These are phyloP conservation scores for Rosa persica DNA, from an alignment of 306 rosid species.

Conservation along the genomic window DNA sequence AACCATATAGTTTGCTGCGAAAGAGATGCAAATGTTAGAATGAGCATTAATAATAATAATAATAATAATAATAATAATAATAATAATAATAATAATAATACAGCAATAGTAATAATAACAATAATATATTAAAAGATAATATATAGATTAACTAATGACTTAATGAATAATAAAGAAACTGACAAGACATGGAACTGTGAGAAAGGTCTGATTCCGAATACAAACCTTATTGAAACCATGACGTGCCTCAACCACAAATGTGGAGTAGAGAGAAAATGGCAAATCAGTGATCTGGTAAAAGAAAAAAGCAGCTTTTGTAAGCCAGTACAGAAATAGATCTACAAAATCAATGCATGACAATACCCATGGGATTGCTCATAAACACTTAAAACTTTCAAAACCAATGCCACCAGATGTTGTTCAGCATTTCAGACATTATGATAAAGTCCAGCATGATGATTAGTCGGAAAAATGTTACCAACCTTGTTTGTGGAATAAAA, in stretches of 20 bases:
- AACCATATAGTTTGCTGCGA: conserved; percentile 92
- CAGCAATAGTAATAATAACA: background rate
- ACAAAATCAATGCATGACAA: conserved; percentile 9
- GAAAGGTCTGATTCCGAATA: conserved; percentile 11
- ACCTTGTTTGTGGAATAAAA: background rate
- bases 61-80: background rate
- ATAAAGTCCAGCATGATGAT: background rate
- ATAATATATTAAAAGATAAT: background rate
- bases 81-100: background rate
- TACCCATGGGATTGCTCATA: background rate
- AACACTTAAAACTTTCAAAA: conserved; percentile 5
- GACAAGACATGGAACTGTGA: conserved; percentile 12
- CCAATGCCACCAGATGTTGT: conserved; percentile 8
- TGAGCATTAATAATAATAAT: background rate
- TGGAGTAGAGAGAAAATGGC: conserved; percentile 91
- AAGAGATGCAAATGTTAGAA: conserved; percentile 33
- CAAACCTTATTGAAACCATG: conserved; percentile 93
- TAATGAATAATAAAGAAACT: conserved; percentile 9
- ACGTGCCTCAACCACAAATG: conserved; percentile 93
- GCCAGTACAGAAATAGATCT: background rate
- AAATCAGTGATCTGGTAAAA: conserved; percentile 82
- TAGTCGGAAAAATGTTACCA: background rate
- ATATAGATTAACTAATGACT: background rate
- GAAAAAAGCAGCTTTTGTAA: conserved; percentile 10
- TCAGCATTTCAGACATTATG: background rate